These are phyloP conservation scores for Mycena pura DNA, from an alignment of 768 basidiomycete species.

Conservation along the genomic window DNA sequence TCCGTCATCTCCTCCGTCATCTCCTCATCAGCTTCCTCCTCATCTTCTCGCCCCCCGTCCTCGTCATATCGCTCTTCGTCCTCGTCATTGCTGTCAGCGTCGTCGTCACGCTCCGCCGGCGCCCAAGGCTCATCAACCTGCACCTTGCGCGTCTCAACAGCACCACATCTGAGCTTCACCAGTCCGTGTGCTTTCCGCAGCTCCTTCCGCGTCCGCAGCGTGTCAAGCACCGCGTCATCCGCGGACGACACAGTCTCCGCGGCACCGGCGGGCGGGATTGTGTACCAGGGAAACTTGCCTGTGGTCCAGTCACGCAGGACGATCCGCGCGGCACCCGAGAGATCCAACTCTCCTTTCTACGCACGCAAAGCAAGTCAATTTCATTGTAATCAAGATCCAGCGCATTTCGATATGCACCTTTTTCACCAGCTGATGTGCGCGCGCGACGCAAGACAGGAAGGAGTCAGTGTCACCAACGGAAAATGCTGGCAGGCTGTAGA, in stretches of 20 bases:
- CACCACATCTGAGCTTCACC: slow-evolving; percentile 54
- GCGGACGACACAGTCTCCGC: slow-evolving; percentile 42
- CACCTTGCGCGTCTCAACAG: slow-evolving; percentile 46
- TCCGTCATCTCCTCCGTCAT: slow-evolving; percentile 48
- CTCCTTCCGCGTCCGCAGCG: slow-evolving; percentile 65
- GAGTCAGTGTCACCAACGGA: slow-evolving; percentile 66
- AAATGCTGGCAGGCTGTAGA: slow-evolving; percentile 86
- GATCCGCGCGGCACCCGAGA: slow-evolving; percentile 75
- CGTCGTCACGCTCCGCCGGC: slow-evolving; percentile 46
- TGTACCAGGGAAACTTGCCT: slow-evolving; percentile 77
- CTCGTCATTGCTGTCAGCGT: slow-evolving; percentile 41
- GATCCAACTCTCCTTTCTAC: slow-evolving; percentile 76
- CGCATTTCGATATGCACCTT: slow-evolving; percentile 59
- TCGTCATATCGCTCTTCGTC: slow-evolving; percentile 44
- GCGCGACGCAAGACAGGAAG: slow-evolving; percentile 81
- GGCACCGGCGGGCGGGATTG: slow-evolving; percentile 51
- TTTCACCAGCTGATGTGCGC: slow-evolving; percentile 75
- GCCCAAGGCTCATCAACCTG: slow-evolving; percentile 50
- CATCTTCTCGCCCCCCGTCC: slow-evolving; percentile 40
- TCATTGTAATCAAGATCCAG: slow-evolving; percentile 4
- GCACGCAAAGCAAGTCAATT: slow-evolving; percentile 19
- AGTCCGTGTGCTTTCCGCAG: slow-evolving; percentile 66
- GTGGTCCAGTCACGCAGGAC: slow-evolving; percentile 87
- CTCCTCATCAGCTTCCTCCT: slow-evolving; percentile 46
- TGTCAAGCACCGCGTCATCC: slow-evolving; percentile 58